These are phyloP conservation scores for Biscogniauxia mediterranea DNA, from an alignment of 2,329 filamentous ascomycete genomes.

Conservation along the genomic window DNA sequence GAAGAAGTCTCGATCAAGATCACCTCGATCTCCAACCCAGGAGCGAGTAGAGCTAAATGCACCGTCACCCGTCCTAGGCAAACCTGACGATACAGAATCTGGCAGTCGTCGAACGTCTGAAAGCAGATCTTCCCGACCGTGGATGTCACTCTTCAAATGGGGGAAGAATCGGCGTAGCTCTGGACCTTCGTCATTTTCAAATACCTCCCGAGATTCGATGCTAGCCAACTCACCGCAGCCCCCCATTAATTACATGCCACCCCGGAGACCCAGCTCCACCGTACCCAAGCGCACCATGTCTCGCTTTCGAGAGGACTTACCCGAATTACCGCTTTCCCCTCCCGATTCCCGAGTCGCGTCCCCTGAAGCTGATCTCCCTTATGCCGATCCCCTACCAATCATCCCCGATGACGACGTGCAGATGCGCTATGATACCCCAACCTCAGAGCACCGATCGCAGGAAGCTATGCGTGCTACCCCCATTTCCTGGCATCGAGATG, in stretches of 20 bases:
- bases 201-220: slow-evolving; percentile 88
- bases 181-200: slow-evolving; percentile 79
- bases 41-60: slow-evolving; percentile 33
- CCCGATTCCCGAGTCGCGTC: slow-evolving; percentile 80
- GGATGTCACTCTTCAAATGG: slow-evolving; percentile 75
- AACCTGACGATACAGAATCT: slow-evolving; percentile 48
- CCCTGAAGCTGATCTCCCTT: slow-evolving; percentile 58
- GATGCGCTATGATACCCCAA: slow-evolving; percentile 47
- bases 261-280: slow-evolving; percentile 38
- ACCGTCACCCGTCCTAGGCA: slow-evolving; percentile 36
- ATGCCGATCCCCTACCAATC: slow-evolving; percentile 33
- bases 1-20: slow-evolving; percentile 50
- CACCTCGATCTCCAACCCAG: slow-evolving; percentile 43
- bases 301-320: slow-evolving; percentile 88
- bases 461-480: slow-evolving; percentile 45
- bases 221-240: slow-evolving; percentile 39
- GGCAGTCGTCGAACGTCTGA: slow-evolving; percentile 53
- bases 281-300: slow-evolving; percentile 79
- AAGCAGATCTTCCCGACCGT: slow-evolving; percentile 51
- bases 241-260: slow-evolving; percentile 32
- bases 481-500: slow-evolving; percentile 42
- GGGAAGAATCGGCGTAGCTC: slow-evolving; percentile 57
- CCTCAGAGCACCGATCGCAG: slow-evolving; percentile 42
- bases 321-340: slow-evolving; percentile 81
- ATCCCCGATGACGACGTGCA: slow-evolving; percentile 31